These are phyloP conservation scores for Cryptococcus sp. DNA, from an alignment of 1,284 basidiomycete genomes.

Conservation along the genomic window DNA sequence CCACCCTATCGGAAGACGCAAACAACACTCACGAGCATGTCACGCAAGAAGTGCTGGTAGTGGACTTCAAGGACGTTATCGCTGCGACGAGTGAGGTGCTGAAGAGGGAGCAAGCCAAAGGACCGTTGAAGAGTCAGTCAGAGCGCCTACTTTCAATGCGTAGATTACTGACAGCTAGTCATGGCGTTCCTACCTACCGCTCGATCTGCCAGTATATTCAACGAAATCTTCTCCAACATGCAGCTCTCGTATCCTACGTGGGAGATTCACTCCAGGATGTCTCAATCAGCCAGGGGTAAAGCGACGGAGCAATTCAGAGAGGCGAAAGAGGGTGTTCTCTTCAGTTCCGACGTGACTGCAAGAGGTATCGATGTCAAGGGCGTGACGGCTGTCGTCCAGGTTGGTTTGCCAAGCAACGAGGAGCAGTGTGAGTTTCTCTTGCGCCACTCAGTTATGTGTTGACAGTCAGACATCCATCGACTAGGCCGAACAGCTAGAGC, in stretches of 20 bases:
- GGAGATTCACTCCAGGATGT: constrained; percentile 46
- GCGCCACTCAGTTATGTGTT: neutral
- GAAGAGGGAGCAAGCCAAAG: constrained; percentile 35
- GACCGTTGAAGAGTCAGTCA: constrained; percentile 37
- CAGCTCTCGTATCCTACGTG: constrained; percentile 27
- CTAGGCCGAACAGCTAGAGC: constrained; percentile 55
- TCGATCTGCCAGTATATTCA: constrained; percentile 57
- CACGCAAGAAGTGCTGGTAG: constrained; percentile 54
- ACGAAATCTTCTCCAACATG: constrained; percentile 50
- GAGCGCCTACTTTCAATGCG: neutral
- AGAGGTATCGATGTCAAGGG: constrained; percentile 52
- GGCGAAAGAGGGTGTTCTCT: constrained; percentile 50
- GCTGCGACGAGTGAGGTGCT: constrained; percentile 50
- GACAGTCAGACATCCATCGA: constrained; percentile 45
- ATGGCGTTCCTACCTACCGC: constrained; percentile 70
- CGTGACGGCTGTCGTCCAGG: constrained; percentile 55
- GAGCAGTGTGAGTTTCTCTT: constrained; percentile 46
- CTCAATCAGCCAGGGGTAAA: constrained; percentile 48
- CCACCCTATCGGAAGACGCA: constrained; percentile 60
- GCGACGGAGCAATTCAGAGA: constrained; percentile 56
- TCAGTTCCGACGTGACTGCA: constrained; percentile 54
- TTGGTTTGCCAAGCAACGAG: constrained; percentile 49
- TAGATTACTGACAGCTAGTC: constrained; percentile 32
- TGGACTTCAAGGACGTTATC: constrained; percentile 51
- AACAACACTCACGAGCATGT: constrained; percentile 65